Evolutionary conservation across 31 red algal genomes (phyloP).

Genomic region (Odonthalia washingtoniensis): DNA sequence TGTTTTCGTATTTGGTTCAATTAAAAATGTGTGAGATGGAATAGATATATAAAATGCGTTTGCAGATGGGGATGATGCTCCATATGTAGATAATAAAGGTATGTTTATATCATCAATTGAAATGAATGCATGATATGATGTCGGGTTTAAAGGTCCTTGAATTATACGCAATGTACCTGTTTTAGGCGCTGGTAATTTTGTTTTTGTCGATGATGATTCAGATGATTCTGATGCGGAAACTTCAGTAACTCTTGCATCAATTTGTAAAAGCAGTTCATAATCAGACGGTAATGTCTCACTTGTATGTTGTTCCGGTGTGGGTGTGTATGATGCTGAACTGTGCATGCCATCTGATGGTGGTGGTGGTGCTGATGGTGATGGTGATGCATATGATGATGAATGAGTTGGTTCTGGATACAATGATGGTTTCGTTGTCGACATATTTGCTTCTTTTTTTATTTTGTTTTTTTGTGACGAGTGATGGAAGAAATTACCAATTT

Average conservation of each 20-base stretch:
- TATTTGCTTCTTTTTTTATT: no score
- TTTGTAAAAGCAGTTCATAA: background rate
- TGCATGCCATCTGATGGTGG: no score
- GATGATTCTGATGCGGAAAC: background rate
- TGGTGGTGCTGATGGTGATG: no score
- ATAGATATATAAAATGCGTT: conserved; percentile 18
- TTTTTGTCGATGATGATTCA: background rate
- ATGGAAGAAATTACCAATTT: no score
- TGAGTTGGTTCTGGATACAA: no score
- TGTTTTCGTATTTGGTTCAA: background rate
- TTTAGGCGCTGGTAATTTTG: background rate
- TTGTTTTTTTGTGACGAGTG: no score
- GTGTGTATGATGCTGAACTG: no score
- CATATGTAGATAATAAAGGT: conserved; percentile 39
- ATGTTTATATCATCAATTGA: conserved; percentile 43
- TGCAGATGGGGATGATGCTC: background rate
- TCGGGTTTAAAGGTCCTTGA: conserved; percentile 8
- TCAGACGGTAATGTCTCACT: background rate
- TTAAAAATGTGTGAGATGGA: conserved; percentile 33
- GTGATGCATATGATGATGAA: no score
- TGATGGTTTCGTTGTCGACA: no score
- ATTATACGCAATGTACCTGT: conserved; percentile 46
- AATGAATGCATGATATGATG: conserved; percentile 39
- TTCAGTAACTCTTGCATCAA: background rate
- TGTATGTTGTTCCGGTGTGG: no score